Evolutionary conservation across 2,329 filamentous ascomycete species (phyloP), one percentile per base, ranked within the genome.

Genomic region (Stagonosporopsis vannaccii): DNA sequence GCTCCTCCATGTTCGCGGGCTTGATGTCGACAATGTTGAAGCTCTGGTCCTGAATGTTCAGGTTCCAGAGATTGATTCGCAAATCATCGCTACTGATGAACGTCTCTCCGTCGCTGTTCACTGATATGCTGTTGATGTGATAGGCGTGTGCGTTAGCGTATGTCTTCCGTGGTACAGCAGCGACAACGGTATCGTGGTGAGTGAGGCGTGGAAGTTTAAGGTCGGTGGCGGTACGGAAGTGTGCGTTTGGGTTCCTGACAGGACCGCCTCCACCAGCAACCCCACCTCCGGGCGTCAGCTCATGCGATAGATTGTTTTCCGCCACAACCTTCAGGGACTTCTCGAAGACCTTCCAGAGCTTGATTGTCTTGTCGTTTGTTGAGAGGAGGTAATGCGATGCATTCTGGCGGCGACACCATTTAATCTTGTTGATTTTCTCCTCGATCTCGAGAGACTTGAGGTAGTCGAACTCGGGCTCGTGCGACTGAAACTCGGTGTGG

Each of bases 371-470:
- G 83, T 99, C 95, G 77, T 99, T 99, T 69, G 95, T 99, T 39
- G 95, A 98, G 54, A 99, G 87, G 48, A 99, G 87, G 78, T 97
- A 99, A 81, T 99, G 95, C 52, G 95, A 98, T 60, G 94, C 91
- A 83, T 99, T 99, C 80, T 98, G 94, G 79, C 95, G 89, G 75
- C 90, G 89, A 79, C 95, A 99, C 95, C 95, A 99, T 80, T 98
- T 99, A 82, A 99, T 99, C 84, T 99, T 99, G 85, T 99, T 99
- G 85, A 99, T 99, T 83, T 99, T 99, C 80, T 99, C 95, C 84
- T 99, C 95, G 74, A 99, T 99, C 80, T 99, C 95, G 69, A 99
- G 85, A 30, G 95, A 99, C 81, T 99, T 99, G 65, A 99, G 87
- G 78, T 99, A 99, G 79, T 99, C 95, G 79, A 99, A 99, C 79